Evolutionary conservation across 345 rosid species (phyloP).

Genomic region (Mallotus nudiflorus): DNA sequence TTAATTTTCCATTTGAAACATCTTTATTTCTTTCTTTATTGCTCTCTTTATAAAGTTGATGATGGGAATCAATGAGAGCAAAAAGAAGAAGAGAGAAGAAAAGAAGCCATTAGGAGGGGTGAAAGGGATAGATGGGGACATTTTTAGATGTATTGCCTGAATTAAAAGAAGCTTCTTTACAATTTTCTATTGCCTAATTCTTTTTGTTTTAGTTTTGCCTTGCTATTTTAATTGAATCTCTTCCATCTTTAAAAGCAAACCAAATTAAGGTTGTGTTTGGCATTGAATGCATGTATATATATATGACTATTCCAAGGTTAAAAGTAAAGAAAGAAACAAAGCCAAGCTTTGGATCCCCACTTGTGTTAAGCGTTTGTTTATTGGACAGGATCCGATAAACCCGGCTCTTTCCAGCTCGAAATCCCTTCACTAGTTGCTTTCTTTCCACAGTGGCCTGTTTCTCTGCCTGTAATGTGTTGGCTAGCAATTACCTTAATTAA

Average conservation of each 20-base stretch:
- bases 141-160: conserved; percentile 46
- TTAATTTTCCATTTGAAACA: conserved; percentile 24
- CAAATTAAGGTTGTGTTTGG: conserved; percentile 32
- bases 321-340: conserved; percentile 23
- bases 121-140: conserved; percentile 45
- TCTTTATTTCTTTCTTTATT: conserved; percentile 28
- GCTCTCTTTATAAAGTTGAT: conserved; percentile 29
- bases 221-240: background rate
- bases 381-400: conserved; percentile 73
- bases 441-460: conserved; percentile 16
- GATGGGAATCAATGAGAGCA: conserved; percentile 17
- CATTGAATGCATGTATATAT: conserved; percentile 8
- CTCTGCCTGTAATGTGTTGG: conserved; percentile 7
- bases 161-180: conserved; percentile 47
- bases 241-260: conserved; percentile 34
- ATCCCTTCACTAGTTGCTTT: conserved; percentile 29
- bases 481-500: conserved; percentile 21
- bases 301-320: conserved; percentile 3
- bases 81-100: conserved; percentile 3
- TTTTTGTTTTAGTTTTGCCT: conserved; percentile 22
- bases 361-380: conserved; percentile 22
- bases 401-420: conserved; percentile 68
- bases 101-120: conserved; percentile 9
- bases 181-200: conserved; percentile 26
- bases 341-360: conserved; percentile 44